Evolutionary conservation across 306 rosid species (phyloP).

Genomic region (Ochetophila trinervis): DNA sequence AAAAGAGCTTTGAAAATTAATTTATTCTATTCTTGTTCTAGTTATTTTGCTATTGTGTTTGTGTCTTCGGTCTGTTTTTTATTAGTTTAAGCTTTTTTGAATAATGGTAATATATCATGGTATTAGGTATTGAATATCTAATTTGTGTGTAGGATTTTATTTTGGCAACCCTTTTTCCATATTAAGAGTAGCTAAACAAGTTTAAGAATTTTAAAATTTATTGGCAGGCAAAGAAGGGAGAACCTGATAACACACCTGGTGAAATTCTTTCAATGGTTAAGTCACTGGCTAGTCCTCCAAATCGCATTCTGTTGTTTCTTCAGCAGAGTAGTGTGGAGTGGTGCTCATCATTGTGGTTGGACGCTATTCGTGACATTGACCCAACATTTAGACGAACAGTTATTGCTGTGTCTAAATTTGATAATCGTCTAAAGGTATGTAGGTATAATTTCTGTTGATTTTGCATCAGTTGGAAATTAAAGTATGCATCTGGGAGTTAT

Average conservation of each 20-base stretch:
- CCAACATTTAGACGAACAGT: constrained; percentile 74
- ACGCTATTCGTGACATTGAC: constrained; percentile 83
- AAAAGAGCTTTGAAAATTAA: not conserved
- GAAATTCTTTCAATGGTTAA: constrained; percentile 96
- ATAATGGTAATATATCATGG: not conserved
- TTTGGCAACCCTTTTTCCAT: not conserved
- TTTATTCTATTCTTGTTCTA: not conserved
- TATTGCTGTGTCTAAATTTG: constrained; percentile 92
- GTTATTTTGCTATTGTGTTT: not conserved
- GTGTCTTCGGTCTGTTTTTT: not conserved
- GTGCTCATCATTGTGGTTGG: constrained; percentile 97
- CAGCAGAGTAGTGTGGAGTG: constrained; percentile 99
- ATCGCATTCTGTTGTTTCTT: constrained; percentile 85
- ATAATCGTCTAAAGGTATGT: constrained; percentile 91
- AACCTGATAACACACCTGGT: constrained; percentile 87
- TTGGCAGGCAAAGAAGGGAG: constrained; percentile 91
- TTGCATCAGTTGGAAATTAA: not conserved
- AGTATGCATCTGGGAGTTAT: not conserved
- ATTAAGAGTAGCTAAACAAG: no score
- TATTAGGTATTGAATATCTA: not conserved
- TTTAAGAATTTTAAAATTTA: constrained; percentile 4
- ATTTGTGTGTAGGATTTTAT: not conserved
- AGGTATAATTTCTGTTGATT: not conserved
- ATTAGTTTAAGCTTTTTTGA: not conserved
- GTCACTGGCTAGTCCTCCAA: constrained; percentile 87